These are phyloP conservation scores for Lichtheimia ornata DNA, from an alignment of 371 early-diverging fungal genomes.

Conservation along the genomic window DNA sequence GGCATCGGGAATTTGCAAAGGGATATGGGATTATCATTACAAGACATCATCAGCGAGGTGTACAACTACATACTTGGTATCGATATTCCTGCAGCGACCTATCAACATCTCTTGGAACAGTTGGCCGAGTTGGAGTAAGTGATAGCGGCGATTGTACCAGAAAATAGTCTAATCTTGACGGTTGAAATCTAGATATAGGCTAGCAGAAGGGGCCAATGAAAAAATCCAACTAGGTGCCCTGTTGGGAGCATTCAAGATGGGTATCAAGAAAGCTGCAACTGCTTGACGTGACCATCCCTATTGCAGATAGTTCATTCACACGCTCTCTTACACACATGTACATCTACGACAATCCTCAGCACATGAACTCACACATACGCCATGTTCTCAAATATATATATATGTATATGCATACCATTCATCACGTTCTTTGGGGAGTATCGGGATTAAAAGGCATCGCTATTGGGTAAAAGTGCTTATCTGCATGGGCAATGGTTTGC, in stretches of 20 bases:
- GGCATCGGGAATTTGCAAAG: conserved; percentile 74
- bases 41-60: conserved; percentile 85
- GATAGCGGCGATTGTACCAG: neutral
- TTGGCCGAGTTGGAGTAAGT: conserved; percentile 89
- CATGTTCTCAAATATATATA: too few species aligned
- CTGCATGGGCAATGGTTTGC: too few species aligned
- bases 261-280: conserved; percentile 14
- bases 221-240: conserved; percentile 81
- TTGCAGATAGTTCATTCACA: too few species aligned
- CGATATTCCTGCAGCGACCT: conserved; percentile 68
- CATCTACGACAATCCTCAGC: too few species aligned
- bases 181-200: conserved; percentile 58
- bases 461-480: too few species aligned
- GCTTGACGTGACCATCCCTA: conserved; percentile 10
- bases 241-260: conserved; percentile 78
- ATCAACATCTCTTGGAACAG: conserved; percentile 71
- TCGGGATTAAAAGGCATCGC: too few species aligned
- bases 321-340: too few species aligned
- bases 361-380: too few species aligned
- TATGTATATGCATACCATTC: too few species aligned
- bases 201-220: conserved; percentile 82
- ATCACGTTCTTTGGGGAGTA: too few species aligned
- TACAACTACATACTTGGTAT: conserved; percentile 60
- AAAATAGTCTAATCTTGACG: neutral
- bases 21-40: conserved; percentile 86